A percentile compares a stretch with the other conserved stretches of the same genome.
These are phyloP conservation scores for Mycena chlorophos DNA, from an alignment of 768 basidiomycete species.

Conservation along the genomic window DNA sequence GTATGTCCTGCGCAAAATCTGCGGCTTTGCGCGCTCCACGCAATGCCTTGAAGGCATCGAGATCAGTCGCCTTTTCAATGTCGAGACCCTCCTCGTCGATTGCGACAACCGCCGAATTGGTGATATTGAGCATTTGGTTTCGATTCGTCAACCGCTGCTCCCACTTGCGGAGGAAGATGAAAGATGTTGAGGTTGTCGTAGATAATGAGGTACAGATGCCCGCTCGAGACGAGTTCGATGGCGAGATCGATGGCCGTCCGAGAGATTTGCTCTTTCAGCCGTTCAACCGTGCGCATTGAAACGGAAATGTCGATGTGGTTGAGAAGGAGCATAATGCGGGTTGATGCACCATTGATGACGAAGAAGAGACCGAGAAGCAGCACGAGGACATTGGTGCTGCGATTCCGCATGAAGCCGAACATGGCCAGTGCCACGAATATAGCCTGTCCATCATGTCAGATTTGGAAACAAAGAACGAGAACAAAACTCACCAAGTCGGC, in stretches of 20 bases:
- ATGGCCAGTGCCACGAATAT: conserved; percentile 22
- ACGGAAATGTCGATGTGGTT: conserved; percentile 31
- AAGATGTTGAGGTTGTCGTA: conserved; percentile 39
- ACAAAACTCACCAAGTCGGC: conserved; percentile 19
- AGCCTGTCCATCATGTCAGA: conserved; percentile 16
- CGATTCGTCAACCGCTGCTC: conserved; percentile 31
- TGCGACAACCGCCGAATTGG: conserved; percentile 24
- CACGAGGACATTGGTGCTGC: conserved; percentile 30
- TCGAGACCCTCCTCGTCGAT: conserved; percentile 4
- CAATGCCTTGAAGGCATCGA: conserved; percentile 11
- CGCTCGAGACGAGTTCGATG: conserved; percentile 25
- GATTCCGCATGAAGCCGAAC: conserved; percentile 29
- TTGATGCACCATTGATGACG: conserved; percentile 31
- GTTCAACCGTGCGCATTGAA: conserved; percentile 28
- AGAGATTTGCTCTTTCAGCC: conserved; percentile 28
- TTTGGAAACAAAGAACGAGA: conserved; percentile 26
- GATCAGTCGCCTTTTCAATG: conserved; percentile 19
- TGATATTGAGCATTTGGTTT: conserved; percentile 31
- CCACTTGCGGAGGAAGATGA: conserved; percentile 31
- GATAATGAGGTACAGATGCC: conserved; percentile 21
- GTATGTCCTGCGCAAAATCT: conserved; percentile 22
- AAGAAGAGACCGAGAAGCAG: conserved; percentile 33
- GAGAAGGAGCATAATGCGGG: conserved; percentile 28
- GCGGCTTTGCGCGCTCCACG: conserved; percentile 21
- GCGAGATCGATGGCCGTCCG: conserved; percentile 27